Base-by-base conservation (phyloP, 805 yeast genomes). In the Yamadazyma kitorensis region DNA sequence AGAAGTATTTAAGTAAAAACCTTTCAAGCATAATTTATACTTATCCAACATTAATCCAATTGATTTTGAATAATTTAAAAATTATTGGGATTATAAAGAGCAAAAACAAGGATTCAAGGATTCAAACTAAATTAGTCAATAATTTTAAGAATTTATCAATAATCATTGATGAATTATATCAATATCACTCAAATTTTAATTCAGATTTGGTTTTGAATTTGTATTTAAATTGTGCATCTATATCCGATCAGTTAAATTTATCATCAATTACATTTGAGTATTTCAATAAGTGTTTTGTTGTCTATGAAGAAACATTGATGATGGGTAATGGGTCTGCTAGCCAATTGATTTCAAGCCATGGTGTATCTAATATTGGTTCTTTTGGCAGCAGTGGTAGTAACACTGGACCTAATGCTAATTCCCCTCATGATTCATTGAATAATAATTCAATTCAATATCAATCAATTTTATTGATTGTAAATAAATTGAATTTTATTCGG, bases 221-320 rank as follows among this genome's bases (percentile, higher is more conserved):
- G 26, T 75, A 83, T 52, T 63, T 86, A 35, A 69, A 78, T 32
- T 72, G 82, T 24, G 96, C 95, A 0, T 62, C 76, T 11, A 58
- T 86, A 3, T 91, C 97, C 0, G 96, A 93, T 54, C 91, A 85
- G 55, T 65, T 82, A 17, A 64, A 71, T 12, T 64, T 80, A 24
- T 82, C 80, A 38, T 87, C 83, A 40, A 78, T 87, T 19, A 69
- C 91, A 11, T 86, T 86, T 59, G 98, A 93, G 60, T 80, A 87
- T 51, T 86, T 82, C 57, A 89, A 86, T 23, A 94, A 88, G 55
- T 82, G 95, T 3, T 86, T 89, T 54, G 74, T 89, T 1, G 73
- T 87, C 0, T 89, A 86, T 54, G 98, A 91, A 56, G 81, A 77
- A 39, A 61, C 61, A 31, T 52, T 76, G 29, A 57, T 57, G 15